Base-by-base conservation (phyloP, 129 eudicot species). In the Daucus carota region DNA sequence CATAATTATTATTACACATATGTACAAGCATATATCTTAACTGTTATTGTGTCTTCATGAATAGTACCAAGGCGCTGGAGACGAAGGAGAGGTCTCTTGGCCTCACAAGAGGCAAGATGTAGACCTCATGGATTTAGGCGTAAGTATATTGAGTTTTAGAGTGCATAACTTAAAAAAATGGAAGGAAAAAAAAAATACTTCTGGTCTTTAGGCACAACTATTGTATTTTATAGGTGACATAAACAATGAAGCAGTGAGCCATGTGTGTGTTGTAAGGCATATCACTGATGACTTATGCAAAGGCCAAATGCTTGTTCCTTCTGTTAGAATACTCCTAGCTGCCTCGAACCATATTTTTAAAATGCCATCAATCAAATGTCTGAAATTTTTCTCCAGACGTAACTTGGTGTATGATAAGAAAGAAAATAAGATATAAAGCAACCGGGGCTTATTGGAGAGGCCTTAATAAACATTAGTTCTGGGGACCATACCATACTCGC, bases 21-120 rank as follows among this genome's bases (percentile, higher is more conserved):
- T 59, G 5, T 54, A 75, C 16, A 57, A 28, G 54, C 80, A n/a
- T 57, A 24, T 76, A 70, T 70, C 44, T 70, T 28, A 38, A 41
- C 28, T 10, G 50, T 86, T 50, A 79, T 79, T 81, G 73, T 34
- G 79, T 90, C 68, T 81, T 83, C 73, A 80, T 85, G 78, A 77
- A 77, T 93, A 93, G 98, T 90, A 85, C 91, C 91, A 57, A 88
- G 81, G 80, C 89, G 90, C 83, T 89, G 98, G 92, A 85, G 90
- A 80, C 81, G 91, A 81, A 88, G 87, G 85, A 83, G 97, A 73
- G 79, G 82, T 80, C 85, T 91, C 78, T 67, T 82, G 87, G 36
- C 83, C 83, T 87, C 89, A 80, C 90, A 85, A 84, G 73, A 62
- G 73, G 72, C 71, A 48, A 60, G 79, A 50, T 76, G 72, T 70